A percentile compares a stretch with the other conserved stretches of the same genome.
Conservation (phyloP, 2,329 filamentous ascomycete species). For the Tolypocladium album region DNA sequence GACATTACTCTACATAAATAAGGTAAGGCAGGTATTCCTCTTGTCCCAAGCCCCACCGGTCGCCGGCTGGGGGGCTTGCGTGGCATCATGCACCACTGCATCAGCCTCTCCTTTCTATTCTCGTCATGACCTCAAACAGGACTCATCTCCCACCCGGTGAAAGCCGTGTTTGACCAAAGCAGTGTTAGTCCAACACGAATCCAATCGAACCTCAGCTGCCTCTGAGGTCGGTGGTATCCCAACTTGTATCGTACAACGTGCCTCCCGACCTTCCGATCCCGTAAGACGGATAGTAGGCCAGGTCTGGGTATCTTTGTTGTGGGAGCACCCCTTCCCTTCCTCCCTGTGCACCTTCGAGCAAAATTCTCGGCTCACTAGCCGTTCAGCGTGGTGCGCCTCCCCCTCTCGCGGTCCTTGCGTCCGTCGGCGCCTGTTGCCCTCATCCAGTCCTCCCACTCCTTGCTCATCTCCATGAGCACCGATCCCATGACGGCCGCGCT, state of each 20-base stretch:
- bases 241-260: neutral
- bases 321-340: neutral
- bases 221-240: neutral
- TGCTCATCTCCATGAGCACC: slow-evolving; percentile 87
- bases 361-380: slow-evolving; percentile 4
- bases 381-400: slow-evolving; percentile 14
- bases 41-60: neutral
- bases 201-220: neutral
- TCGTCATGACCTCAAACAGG: neutral
- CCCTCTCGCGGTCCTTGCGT: slow-evolving; percentile 21
- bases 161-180: neutral
- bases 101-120: neutral
- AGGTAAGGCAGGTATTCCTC: neutral
- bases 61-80: neutral
- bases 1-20: neutral
- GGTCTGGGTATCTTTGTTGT: neutral
- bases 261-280: neutral
- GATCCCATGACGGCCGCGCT: slow-evolving; percentile 86
- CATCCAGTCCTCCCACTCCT: slow-evolving; percentile 87
- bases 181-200: neutral
- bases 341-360: too few species aligned
- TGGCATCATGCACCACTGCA: neutral
- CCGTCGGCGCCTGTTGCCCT: slow-evolving; percentile 39
- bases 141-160: neutral
- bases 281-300: neutral